phyloP scores from a whole-genome alignment of 208 protist species.

The Leishmania braziliensis region DNA sequence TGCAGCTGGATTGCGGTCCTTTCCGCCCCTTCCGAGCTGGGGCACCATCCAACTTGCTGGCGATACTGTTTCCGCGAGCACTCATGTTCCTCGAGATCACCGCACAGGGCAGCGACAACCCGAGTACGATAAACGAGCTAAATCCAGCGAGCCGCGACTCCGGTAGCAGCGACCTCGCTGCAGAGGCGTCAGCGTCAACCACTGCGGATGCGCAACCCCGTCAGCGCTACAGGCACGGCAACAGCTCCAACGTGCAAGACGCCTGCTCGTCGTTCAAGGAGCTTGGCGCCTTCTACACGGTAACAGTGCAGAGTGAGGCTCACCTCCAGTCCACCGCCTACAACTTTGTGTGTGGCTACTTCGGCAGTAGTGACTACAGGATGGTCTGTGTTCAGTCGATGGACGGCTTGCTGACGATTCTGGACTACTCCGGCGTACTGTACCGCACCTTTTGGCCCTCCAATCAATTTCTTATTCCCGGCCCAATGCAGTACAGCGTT shows the following conservation, averaged over 20 bases:
- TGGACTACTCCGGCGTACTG: conserved; percentile 83
- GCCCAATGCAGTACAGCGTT: conserved; percentile 65
- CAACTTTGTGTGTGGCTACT: conserved; percentile 83
- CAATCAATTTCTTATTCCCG: conserved; percentile 82
- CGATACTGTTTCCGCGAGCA: conserved; percentile 77
- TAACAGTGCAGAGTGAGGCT: conserved; percentile 60
- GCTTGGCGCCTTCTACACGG: conserved; percentile 39
- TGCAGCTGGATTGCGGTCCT: conserved; percentile 81
- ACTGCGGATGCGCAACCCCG: no score
- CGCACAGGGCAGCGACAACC: conserved; percentile 15
- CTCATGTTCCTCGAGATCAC: conserved; percentile 57
- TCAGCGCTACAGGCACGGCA: neutral
- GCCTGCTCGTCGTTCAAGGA: conserved; percentile 18
- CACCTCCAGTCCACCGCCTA: conserved; percentile 63
- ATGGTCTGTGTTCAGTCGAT: conserved; percentile 93
- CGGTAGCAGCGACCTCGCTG: neutral
- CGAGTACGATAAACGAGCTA: neutral
- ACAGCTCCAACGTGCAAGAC: conserved; percentile 1
- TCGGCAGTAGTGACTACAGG: conserved; percentile 73
- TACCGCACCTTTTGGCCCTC: conserved; percentile 73
- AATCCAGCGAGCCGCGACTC: neutral
- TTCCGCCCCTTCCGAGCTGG: conserved; percentile 54
- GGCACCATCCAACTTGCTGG: conserved; percentile 59
- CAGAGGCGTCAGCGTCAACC: neutral
- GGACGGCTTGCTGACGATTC: conserved; percentile 85